phyloP scores from a whole-genome alignment of 2,329 filamentous ascomycete genomes.

The Pseudomassariella vexata region DNA sequence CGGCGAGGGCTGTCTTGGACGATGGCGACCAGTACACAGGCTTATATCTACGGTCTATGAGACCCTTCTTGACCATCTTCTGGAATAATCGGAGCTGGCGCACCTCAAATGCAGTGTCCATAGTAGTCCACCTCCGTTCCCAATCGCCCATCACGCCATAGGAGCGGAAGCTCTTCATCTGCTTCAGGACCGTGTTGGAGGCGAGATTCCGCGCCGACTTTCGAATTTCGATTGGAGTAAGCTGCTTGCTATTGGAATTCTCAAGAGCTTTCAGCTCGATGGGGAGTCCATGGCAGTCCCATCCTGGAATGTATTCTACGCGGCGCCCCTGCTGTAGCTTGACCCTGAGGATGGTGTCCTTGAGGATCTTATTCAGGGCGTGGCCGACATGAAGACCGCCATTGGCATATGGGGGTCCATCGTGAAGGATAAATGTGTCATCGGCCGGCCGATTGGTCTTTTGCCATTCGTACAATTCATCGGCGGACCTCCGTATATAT shows the following conservation, averaged over 20 bases:
- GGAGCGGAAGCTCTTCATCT: constrained; percentile 67
- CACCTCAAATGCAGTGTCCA: constrained; percentile 71
- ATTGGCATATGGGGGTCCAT: constrained; percentile 96
- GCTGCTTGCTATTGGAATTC: constrained; percentile 28
- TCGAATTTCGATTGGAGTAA: constrained; percentile 54
- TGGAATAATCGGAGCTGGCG: constrained; percentile 71
- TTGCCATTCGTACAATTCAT: constrained; percentile 90
- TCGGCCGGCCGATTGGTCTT: constrained; percentile 44
- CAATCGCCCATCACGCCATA: constrained; percentile 80
- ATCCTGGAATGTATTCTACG: constrained; percentile 82
- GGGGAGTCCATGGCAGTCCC: constrained; percentile 96
- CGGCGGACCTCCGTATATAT: constrained; percentile 73
- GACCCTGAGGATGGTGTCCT: constrained; percentile 83
- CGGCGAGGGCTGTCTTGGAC: constrained; percentile 71
- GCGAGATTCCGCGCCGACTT: constrained; percentile 61
- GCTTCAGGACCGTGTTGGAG: constrained; percentile 59
- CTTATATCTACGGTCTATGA: constrained; percentile 74
- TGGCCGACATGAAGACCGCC: constrained; percentile 87
- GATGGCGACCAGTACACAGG: constrained; percentile 85
- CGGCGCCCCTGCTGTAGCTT: constrained; percentile 72
- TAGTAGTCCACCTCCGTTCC: constrained; percentile 71
- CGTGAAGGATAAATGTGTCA: constrained; percentile 74
- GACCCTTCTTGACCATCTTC: constrained; percentile 63
- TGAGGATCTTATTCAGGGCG: constrained; percentile 93
- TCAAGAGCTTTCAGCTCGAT: constrained; percentile 90